A percentile compares a stretch with the other conserved stretches of the same genome.
Evolutionary conservation across 108 stramenopile species (phyloP).

Genomic region (Aureococcus anophagefferens): DNA sequence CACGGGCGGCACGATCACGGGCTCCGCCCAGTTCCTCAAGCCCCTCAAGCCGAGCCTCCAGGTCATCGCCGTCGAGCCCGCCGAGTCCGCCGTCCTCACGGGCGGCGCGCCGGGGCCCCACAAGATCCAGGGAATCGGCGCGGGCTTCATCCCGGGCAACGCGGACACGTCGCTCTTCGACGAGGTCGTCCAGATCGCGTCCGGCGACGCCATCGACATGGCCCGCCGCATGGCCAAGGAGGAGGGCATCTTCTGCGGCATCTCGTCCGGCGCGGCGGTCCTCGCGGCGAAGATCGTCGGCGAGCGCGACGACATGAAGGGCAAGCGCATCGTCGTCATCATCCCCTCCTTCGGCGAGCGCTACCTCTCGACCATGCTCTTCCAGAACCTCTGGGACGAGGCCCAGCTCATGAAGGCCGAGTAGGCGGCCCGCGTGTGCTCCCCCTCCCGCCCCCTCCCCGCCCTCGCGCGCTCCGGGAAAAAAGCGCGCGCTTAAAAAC

Average conservation of each 20-base stretch:
- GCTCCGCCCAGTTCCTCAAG: slow-evolving; percentile 59
- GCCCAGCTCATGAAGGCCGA: slow-evolving; percentile 61
- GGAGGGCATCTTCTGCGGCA: slow-evolving; percentile 63
- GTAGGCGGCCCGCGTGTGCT: slow-evolving; percentile 17
- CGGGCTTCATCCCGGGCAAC: slow-evolving; percentile 73
- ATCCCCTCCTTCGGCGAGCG: slow-evolving; percentile 58
- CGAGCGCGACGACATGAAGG: slow-evolving; percentile 50
- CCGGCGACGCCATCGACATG: slow-evolving; percentile 55
- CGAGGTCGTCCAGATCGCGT: slow-evolving; percentile 50
- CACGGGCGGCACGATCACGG: slow-evolving; percentile 70
- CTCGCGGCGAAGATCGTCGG: slow-evolving; percentile 55
- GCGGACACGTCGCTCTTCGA: slow-evolving; percentile 64
- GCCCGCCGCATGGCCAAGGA: slow-evolving; percentile 49
- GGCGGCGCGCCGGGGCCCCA: slow-evolving; percentile 69
- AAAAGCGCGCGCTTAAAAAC: too few relatives aligned
- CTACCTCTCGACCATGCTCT: slow-evolving; percentile 62
- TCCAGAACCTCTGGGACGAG: slow-evolving; percentile 85
- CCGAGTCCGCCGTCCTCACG: slow-evolving; percentile 53
- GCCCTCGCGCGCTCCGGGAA: too few relatives aligned
- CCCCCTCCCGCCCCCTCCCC: too few relatives aligned
- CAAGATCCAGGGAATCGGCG: slow-evolving; percentile 82
- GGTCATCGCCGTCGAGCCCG: slow-evolving; percentile 63
- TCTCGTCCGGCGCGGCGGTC: slow-evolving; percentile 60
- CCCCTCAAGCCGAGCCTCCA: slow-evolving; percentile 56
- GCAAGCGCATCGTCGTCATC: slow-evolving; percentile 59